phyloP scores from a whole-genome alignment of 768 basidiomycete species.

The Rhizopogon sp. region DNA sequence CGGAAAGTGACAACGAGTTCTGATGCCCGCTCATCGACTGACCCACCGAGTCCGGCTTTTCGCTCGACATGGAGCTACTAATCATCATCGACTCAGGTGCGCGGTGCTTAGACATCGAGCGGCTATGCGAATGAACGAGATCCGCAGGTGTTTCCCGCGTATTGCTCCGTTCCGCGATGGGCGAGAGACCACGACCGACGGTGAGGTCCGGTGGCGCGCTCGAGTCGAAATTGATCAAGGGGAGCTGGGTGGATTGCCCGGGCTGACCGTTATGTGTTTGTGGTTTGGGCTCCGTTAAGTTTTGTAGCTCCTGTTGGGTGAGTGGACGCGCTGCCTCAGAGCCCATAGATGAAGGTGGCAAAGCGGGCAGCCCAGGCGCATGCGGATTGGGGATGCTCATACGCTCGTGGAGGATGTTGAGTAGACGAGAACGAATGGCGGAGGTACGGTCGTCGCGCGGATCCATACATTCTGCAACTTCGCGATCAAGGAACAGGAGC shows the following conservation, averaged over 20 bases:
- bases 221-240: slow-evolving; percentile 48
- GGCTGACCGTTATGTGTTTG: slow-evolving; percentile 7
- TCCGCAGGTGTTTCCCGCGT: slow-evolving; percentile 23
- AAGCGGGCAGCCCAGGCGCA: slow-evolving; percentile 8
- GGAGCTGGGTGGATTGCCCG: slow-evolving; percentile 43
- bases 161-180: slow-evolving; percentile 56
- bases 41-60: slow-evolving; percentile 6
- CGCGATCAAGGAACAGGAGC: slow-evolving; percentile 86
- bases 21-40: not conserved
- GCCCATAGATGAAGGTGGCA: slow-evolving; percentile 14
- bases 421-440: slow-evolving; percentile 54
- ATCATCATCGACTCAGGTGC: slow-evolving; percentile 6
- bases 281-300: slow-evolving; percentile 15
- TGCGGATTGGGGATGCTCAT: slow-evolving; percentile 41
- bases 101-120: slow-evolving; percentile 14
- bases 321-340: slow-evolving; percentile 7
- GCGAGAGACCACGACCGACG: slow-evolving; percentile 41
- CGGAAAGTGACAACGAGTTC: not conserved
- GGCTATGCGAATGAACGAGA: slow-evolving; percentile 9
- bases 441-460: slow-evolving; percentile 77
- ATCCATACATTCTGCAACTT: slow-evolving; percentile 72
- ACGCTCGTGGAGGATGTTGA: slow-evolving; percentile 57
- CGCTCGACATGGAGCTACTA: slow-evolving; percentile 20
- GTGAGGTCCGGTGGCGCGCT: slow-evolving; percentile 6
- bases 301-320: slow-evolving; percentile 26